Conservation (phyloP, 768 basidiomycete genomes). For the Mycena haematopus region DNA sequence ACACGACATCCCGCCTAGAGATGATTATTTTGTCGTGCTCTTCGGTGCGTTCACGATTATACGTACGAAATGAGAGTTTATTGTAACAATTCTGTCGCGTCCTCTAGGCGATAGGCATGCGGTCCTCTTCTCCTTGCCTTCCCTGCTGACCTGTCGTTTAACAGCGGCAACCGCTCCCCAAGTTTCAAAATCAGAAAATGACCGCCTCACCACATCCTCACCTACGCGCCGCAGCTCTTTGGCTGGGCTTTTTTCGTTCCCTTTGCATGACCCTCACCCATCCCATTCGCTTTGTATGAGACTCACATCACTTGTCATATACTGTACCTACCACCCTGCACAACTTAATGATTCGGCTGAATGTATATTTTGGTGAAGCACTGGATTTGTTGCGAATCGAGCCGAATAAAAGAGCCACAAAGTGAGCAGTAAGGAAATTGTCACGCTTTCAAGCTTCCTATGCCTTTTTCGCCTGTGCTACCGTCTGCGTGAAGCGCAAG, state of each 20-base stretch:
- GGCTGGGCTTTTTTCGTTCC: background rate
- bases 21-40: constrained; percentile 31
- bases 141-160: constrained; percentile 2
- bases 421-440: background rate
- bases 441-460: constrained; percentile 25
- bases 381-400: background rate
- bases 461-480: constrained; percentile 43
- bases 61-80: too few species aligned
- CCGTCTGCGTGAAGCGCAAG: constrained; percentile 51
- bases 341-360: constrained; percentile 19
- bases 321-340: constrained; percentile 25
- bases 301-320: constrained; percentile 19
- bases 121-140: background rate
- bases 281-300: constrained; percentile 30
- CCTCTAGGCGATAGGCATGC: constrained; percentile 32
- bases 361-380: constrained; percentile 15
- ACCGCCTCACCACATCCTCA: background rate
- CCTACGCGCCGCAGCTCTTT: background rate
- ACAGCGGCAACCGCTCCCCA: constrained; percentile 39
- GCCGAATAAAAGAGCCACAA: constrained; percentile 8
- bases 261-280: constrained; percentile 20
- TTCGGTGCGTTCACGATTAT: constrained; percentile 31
- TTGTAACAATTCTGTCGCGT: too few species aligned
- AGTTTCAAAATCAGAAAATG: constrained; percentile 31
- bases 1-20: background rate